Conservation (phyloP, 345 rosid species). For the Eucalyptus tenuipes region DNA sequence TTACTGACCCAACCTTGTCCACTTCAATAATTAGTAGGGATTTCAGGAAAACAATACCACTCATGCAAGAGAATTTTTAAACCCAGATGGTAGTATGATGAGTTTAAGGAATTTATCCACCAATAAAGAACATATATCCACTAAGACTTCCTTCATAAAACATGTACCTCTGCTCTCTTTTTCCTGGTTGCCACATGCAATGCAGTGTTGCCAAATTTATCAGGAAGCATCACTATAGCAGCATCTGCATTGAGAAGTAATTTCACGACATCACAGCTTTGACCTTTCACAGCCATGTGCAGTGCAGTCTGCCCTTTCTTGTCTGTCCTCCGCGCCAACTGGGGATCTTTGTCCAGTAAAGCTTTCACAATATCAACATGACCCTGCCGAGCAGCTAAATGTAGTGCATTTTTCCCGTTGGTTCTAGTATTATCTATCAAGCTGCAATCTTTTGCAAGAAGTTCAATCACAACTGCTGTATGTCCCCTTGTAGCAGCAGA, state of each 20-base stretch:
- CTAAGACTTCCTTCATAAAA: not conserved
- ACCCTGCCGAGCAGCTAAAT: slow-evolving; percentile 10
- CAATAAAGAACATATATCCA: not conserved
- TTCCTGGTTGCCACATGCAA: slow-evolving; percentile 12
- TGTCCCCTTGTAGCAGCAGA: slow-evolving; percentile 6
- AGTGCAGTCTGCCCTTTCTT: slow-evolving; percentile 12
- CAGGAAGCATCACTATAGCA: slow-evolving; percentile 12
- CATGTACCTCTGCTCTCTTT: slow-evolving; percentile 6
- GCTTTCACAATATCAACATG: slow-evolving; percentile 10
- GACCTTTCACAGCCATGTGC: slow-evolving; percentile 17
- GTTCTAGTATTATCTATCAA: slow-evolving; percentile 3
- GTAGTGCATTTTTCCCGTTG: slow-evolving; percentile 8
- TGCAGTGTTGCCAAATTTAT: slow-evolving; percentile 6
- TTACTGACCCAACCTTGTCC: not conserved
- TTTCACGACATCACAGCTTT: slow-evolving; percentile 4
- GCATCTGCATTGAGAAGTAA: slow-evolving; percentile 5
- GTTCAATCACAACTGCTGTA: slow-evolving; percentile 4
- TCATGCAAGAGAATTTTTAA: not conserved
- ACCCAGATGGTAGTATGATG: not conserved
- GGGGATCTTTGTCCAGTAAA: slow-evolving; percentile 3
- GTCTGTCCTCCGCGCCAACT: slow-evolving; percentile 9
- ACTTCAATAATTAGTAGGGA: not conserved
- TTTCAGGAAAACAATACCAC: not conserved
- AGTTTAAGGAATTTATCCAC: not conserved
- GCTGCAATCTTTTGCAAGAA: slow-evolving; percentile 1